phyloP scores from a whole-genome alignment of 1,139 yeast species.

The Cylindricascospora bacillispora region DNA sequence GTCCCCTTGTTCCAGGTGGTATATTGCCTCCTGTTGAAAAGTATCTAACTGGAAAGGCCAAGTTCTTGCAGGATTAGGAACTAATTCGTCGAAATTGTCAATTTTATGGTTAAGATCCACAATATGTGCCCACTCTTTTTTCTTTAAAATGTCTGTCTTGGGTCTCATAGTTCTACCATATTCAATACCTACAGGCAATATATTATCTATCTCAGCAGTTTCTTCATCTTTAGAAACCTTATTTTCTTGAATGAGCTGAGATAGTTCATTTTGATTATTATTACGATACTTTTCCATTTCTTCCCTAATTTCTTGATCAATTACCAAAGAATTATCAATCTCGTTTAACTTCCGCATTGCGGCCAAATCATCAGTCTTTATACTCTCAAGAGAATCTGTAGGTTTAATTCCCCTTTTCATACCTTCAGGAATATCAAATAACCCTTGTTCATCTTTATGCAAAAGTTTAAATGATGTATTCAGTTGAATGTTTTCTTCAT shows the following conservation, averaged over 20 bases:
- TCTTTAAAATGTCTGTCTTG: conserved; percentile 27
- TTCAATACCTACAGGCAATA: conserved; percentile 56
- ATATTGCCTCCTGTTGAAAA: conserved; percentile 93
- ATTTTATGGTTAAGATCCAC: conserved; percentile 78
- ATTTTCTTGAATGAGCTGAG: neutral
- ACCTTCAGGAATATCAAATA: conserved; percentile 78
- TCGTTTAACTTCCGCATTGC: conserved; percentile 17
- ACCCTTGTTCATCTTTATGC: conserved; percentile 60
- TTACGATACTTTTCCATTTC: conserved; percentile 21
- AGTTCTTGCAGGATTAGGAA: conserved; percentile 83
- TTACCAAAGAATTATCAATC: conserved; percentile 20
- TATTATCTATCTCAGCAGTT: conserved; percentile 46
- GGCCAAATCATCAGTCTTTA: conserved; percentile 8
- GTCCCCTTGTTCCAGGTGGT: conserved; percentile 92
- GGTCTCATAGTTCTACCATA: conserved; percentile 32
- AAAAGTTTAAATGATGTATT: conserved; percentile 29
- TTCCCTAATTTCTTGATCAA: conserved; percentile 19
- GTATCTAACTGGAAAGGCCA: conserved; percentile 94
- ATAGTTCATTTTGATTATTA: no score
- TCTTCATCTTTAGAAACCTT: conserved; percentile 2
- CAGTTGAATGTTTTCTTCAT: conserved; percentile 5
- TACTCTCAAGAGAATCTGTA: no score
- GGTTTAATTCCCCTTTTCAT: conserved; percentile 55
- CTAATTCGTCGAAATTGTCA: conserved; percentile 72
- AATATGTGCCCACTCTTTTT: conserved; percentile 85